Conservation (phyloP, 306 rosid genomes). For the Glycyrrhiza uralensis region DNA sequence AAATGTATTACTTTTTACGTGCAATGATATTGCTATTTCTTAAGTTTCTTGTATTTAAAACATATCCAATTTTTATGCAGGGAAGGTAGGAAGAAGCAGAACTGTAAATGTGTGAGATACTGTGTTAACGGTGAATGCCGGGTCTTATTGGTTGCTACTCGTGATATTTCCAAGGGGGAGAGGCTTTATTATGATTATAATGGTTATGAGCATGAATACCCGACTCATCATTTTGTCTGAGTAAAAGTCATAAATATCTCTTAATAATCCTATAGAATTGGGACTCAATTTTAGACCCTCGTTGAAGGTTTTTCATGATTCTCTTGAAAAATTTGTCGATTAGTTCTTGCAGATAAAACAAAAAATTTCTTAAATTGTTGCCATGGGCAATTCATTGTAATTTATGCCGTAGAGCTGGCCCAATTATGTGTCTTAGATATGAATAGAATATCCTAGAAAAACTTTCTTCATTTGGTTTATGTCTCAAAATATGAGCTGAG, state of each 20-base stretch:
- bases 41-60: slow-evolving; percentile 29
- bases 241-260: slow-evolving; percentile 29
- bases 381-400: slow-evolving; percentile 38
- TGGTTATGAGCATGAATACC: slow-evolving; percentile 79
- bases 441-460: slow-evolving; percentile 32
- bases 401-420: slow-evolving; percentile 41
- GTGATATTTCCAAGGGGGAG: slow-evolving; percentile 77
- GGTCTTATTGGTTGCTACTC: slow-evolving; percentile 81
- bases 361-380: not conserved
- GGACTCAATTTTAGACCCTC: slow-evolving; percentile 44
- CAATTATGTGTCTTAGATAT: slow-evolving; percentile 39
- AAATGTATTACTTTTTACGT: not conserved
- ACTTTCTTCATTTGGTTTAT: slow-evolving; percentile 21
- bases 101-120: slow-evolving; percentile 89
- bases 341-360: slow-evolving; percentile 38
- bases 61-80: slow-evolving; percentile 53
- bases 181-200: slow-evolving; percentile 88
- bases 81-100: slow-evolving; percentile 82
- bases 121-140: slow-evolving; percentile 65
- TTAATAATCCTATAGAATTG: slow-evolving; percentile 20
- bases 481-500: slow-evolving; percentile 26
- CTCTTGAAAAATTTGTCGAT: slow-evolving; percentile 28
- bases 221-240: slow-evolving; percentile 77
- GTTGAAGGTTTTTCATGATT: slow-evolving; percentile 28
- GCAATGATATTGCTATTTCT: slow-evolving; percentile 12